Conservation (phyloP, 2,329 filamentous ascomycete genomes). For the Xylaria sp. region DNA sequence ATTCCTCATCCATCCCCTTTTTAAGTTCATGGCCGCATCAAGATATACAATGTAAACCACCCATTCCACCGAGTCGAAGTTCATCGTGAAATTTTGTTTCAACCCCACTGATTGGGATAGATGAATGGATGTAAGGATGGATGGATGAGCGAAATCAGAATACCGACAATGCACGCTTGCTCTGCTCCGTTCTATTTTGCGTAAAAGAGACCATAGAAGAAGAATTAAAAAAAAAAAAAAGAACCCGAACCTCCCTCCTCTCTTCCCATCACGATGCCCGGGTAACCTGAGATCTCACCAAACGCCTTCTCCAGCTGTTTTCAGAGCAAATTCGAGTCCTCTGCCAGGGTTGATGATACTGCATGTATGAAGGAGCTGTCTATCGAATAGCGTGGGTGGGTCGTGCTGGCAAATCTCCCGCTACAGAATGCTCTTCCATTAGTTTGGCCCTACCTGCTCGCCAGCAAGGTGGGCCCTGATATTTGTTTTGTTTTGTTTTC, state of each 20-base stretch:
- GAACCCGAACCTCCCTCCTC: constrained; percentile 18
- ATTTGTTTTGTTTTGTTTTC: background rate
- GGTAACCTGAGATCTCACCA: constrained; percentile 19
- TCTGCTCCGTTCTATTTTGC: constrained; percentile 17
- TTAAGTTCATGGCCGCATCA: constrained; percentile 4
- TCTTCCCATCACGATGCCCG: constrained; percentile 20
- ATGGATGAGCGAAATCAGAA: constrained; percentile 21
- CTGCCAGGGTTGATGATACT: background rate
- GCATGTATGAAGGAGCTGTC: constrained; percentile 7
- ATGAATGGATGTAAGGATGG: no score
- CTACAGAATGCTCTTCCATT: background rate
- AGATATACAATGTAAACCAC: constrained; percentile 18
- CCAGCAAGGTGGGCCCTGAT: background rate
- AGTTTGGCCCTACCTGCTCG: constrained; percentile 2
- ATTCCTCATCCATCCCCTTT: background rate
- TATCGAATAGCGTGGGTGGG: constrained; percentile 8
- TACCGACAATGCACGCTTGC: constrained; percentile 32
- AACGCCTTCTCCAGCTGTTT: constrained; percentile 21
- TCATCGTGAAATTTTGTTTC: constrained; percentile 2
- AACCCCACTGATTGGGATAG: background rate
- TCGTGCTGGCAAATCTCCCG: background rate
- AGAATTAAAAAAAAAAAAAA: constrained; percentile 1
- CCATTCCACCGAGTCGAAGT: background rate
- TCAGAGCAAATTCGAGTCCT: constrained; percentile 14
- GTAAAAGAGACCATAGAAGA: background rate